Evolutionary conservation across 2,329 filamentous ascomycete genomes (phyloP), one percentile per base, ranked within the genome.

Genomic region (Ascochyta fabae): DNA sequence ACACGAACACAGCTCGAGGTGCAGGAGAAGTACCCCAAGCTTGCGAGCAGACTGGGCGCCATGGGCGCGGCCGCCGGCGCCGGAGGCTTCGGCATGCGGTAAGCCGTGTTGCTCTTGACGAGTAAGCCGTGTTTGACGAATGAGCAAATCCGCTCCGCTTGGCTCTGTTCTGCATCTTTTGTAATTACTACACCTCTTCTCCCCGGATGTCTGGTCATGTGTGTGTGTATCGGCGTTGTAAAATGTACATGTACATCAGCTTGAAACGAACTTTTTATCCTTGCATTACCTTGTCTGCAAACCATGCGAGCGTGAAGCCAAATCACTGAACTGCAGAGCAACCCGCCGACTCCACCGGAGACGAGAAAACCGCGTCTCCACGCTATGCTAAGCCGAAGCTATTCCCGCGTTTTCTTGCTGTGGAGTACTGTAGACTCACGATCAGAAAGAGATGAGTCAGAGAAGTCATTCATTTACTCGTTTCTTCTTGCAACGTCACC

Each of bases 1-100:
- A 98, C 95, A 35, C 86, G 95, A 71, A 98, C 95, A 61, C 95
- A 99, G 78, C 86, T 99, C 60, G 91, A 96, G 79, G 80, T 83
- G 35, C 80, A 83, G 72, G 79, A 83, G 65, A 82, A 82, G 64
- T 83, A 83, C 67, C 81, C 81, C 15, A 79, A 81, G 62, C 77
- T 83, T 2, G 80, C 80, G 23, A 75, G 72, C 41, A 72, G 78
- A 65, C 67, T 83, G 33, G 77, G 78, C 48, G 76, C 75, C 29
- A 81, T 81, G 79, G 78, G 78, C 36, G 70, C 64, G 3, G 71
- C 62, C 12, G 60, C 71, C 10, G 66, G 68, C 10, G 63, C 71
- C 7, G 66, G 68, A 13, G 64, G 64, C 19, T 63, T 65, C 9
- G 67, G 65, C 26, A 74, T 74, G 72, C 68, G 71, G 59, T 75